These are phyloP conservation scores for Uncinocarpus reesii DNA, from an alignment of 2,329 filamentous ascomycete species.

Conservation along the genomic window DNA sequence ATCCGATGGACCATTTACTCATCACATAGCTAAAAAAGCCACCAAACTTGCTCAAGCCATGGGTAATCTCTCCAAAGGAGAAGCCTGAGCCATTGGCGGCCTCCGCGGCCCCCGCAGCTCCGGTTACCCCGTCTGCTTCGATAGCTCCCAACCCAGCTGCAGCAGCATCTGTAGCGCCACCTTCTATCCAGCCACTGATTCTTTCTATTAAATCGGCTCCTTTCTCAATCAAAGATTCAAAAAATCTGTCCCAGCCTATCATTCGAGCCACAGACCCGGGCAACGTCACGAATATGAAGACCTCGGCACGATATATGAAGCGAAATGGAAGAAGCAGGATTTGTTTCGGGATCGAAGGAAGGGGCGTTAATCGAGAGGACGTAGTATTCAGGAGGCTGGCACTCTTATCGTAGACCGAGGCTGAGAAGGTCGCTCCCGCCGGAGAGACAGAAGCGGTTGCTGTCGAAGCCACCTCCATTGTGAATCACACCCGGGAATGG, in stretches of 20 bases:
- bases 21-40: conserved; percentile 85
- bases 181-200: conserved; percentile 6
- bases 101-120: conserved; percentile 26
- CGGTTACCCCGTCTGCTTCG: conserved; percentile 25
- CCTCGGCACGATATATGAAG: conserved; percentile 16
- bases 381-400: background rate
- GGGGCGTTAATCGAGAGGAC: background rate
- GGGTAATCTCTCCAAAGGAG: conserved; percentile 38
- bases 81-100: conserved; percentile 28
- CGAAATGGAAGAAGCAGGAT: conserved; percentile 16
- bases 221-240: conserved; percentile 11
- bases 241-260: conserved; percentile 14
- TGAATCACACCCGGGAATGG: background rate
- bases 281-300: conserved; percentile 17
- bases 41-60: conserved; percentile 57
- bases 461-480: conserved; percentile 8
- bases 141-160: conserved; percentile 27
- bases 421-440: background rate
- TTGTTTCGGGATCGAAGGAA: conserved; percentile 1
- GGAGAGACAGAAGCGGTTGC: background rate
- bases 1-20: conserved; percentile 83
- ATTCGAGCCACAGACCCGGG: conserved; percentile 13
- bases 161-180: conserved; percentile 4
- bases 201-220: conserved; percentile 4
- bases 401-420: background rate